Evolutionary conservation across 208 protist species (phyloP).

Genomic region (Kentomonas sorsogonicus): DNA sequence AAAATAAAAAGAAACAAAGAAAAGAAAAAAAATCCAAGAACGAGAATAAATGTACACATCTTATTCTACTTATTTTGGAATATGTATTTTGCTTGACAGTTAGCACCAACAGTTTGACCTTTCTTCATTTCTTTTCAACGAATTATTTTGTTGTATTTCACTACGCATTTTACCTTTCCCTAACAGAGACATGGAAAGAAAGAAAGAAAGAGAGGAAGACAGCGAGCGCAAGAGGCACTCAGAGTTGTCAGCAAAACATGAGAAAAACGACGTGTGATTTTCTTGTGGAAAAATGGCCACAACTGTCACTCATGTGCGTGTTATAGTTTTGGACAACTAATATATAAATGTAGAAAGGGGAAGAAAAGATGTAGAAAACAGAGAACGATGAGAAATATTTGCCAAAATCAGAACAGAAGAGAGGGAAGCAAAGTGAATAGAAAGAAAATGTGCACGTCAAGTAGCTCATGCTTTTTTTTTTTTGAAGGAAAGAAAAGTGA

Average conservation of each 20-base stretch:
- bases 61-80: background rate
- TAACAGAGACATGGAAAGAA: conserved; percentile 10
- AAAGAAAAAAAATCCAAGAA: conserved; percentile 8
- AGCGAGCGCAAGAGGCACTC: no score
- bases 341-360: background rate
- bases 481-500: background rate
- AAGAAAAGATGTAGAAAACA: conserved; percentile 3
- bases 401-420: conserved; percentile 2
- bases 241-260: no score
- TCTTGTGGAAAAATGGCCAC: no score
- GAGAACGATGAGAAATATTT: conserved; percentile 15
- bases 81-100: no score
- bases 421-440: background rate
- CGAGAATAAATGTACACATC: conserved; percentile 11
- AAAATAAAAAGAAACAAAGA: conserved; percentile 12
- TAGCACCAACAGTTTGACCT: no score
- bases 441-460: conserved; percentile 8
- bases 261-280: no score
- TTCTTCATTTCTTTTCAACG: no score
- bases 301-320: no score
- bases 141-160: no score
- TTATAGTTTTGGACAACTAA: background rate
- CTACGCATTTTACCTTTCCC: no score
- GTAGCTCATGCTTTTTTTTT: conserved; percentile 2
- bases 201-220: conserved; percentile 5